Evolutionary conservation across 2,329 filamentous ascomycete genomes (phyloP), one percentile per base, ranked within the genome.

Genomic region (Septoria petroselini): DNA sequence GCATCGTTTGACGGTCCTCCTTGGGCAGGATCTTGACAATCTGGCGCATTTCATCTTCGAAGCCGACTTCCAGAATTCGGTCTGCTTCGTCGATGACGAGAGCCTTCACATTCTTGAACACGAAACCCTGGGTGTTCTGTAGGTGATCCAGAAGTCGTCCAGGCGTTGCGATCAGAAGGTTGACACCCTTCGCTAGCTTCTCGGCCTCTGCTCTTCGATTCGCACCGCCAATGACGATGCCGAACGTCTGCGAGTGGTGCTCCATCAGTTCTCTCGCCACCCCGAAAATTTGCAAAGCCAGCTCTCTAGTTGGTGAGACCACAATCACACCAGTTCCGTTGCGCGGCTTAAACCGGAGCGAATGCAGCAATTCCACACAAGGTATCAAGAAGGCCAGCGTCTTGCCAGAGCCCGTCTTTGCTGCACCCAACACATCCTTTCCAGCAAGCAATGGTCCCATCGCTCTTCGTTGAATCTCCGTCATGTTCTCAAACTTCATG

Each of bases 31-130:
- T 93, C 77, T 94, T 94, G 70, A 97, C 85, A 61, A 98, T 95
- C 69, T 94, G 86, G 58, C 88, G 81, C 87, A 98, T 95, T 73
- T 98, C 93, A 65, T 97, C 93, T 71, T 98, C 93, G 77, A 98
- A 98, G 62, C 93, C 91, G 55, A 96, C 88, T 73, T 98, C 93
- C 37, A 98, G 76, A 56, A 98, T 96, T 40, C 93, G 85, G 68
- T 98, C 93, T 14, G 93, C 93, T 73, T 98, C 93, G 63, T 98
- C 93, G 60, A 97, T 96, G 59, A 98, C 82, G 29, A 98, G 77
- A 1, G 89, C 87, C 70, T 91, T 90, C 62, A 95, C 73, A 70
- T 96, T 95, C 77, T 95, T 95, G 79, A 88, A 95, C 1, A 85
- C 74, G 58, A 97, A 97, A 15, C 85, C 84, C 50, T 86, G 85